These are phyloP conservation scores for Jatropha podagrica DNA, from an alignment of 441 rosid species.

Conservation along the genomic window DNA sequence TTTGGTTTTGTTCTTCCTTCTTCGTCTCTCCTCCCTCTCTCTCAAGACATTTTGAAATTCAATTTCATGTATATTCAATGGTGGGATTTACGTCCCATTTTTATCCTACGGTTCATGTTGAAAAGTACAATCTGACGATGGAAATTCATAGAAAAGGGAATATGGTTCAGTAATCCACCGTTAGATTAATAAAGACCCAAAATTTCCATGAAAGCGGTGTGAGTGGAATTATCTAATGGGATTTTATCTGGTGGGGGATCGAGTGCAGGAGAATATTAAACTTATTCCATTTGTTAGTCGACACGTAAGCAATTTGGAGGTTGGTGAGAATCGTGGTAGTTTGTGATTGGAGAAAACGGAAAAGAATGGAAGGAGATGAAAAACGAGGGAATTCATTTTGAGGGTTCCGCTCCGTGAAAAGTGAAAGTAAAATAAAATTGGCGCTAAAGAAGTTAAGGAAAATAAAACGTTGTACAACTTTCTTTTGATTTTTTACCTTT, in stretches of 20 bases:
- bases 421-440: slow-evolving; percentile 19
- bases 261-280: neutral
- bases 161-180: slow-evolving; percentile 34
- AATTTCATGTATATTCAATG: slow-evolving; percentile 59
- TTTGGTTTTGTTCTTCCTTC: slow-evolving; percentile 41
- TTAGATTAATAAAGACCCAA: slow-evolving; percentile 34
- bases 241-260: neutral
- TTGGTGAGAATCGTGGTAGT: slow-evolving; percentile 1
- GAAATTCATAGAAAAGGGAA: slow-evolving; percentile 47
- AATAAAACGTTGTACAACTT: neutral
- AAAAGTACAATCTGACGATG: slow-evolving; percentile 41
- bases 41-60: slow-evolving; percentile 74
- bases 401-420: slow-evolving; percentile 17
- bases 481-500: neutral
- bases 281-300: neutral
- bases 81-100: slow-evolving; percentile 39
- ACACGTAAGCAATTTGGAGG: slow-evolving; percentile 4
- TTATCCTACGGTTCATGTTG: slow-evolving; percentile 39
- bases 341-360: neutral
- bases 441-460: slow-evolving; percentile 35
- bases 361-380: neutral
- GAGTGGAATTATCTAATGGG: neutral
- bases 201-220: neutral
- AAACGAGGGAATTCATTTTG: slow-evolving; percentile 12
- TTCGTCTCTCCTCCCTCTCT: slow-evolving; percentile 77